phyloP scores from a whole-genome alignment of 805 yeast genomes.

The Cyberlindnera xylosilytica region DNA sequence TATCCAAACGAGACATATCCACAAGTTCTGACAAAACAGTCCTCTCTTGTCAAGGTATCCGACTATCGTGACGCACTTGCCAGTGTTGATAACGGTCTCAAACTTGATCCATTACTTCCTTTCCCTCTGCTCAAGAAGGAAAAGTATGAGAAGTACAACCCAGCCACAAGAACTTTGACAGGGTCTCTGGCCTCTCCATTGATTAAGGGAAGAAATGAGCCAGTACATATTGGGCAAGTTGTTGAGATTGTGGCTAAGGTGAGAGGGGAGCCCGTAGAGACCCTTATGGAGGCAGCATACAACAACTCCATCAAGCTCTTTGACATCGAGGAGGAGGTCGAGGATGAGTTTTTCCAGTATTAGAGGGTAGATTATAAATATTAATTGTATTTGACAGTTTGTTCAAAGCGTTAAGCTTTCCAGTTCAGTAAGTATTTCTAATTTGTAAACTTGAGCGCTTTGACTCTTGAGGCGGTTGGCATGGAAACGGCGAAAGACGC shows the following conservation, averaged over 20 bases:
- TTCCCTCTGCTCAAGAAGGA: constrained; percentile 67
- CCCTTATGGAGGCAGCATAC: constrained; percentile 49
- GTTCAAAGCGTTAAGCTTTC: neutral
- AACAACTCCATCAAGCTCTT: constrained; percentile 48
- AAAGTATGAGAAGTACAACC: constrained; percentile 37
- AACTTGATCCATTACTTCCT: constrained; percentile 52
- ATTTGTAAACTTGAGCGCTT: too few relatives aligned
- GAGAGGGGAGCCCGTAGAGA: constrained; percentile 38
- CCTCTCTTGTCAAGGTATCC: constrained; percentile 12
- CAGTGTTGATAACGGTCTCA: constrained; percentile 15
- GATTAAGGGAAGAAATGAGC: constrained; percentile 88
- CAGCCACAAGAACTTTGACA: constrained; percentile 26
- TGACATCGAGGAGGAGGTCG: constrained; percentile 25
- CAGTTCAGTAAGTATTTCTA: too few relatives aligned
- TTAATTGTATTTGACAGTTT: neutral
- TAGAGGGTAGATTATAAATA: neutral
- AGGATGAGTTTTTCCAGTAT: constrained; percentile 18
- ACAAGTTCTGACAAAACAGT: constrained; percentile 22
- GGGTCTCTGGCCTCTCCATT: constrained; percentile 38
- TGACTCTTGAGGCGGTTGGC: too few relatives aligned
- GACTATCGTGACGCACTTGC: constrained; percentile 11
- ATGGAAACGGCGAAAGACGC: too few relatives aligned
- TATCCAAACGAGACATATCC: constrained; percentile 62
- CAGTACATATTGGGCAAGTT: constrained; percentile 78
- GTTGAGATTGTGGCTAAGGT: constrained; percentile 65